These are phyloP conservation scores for Penicillium bialowiezense DNA, from an alignment of 495 filamentous ascomycete genomes.

Conservation along the genomic window DNA sequence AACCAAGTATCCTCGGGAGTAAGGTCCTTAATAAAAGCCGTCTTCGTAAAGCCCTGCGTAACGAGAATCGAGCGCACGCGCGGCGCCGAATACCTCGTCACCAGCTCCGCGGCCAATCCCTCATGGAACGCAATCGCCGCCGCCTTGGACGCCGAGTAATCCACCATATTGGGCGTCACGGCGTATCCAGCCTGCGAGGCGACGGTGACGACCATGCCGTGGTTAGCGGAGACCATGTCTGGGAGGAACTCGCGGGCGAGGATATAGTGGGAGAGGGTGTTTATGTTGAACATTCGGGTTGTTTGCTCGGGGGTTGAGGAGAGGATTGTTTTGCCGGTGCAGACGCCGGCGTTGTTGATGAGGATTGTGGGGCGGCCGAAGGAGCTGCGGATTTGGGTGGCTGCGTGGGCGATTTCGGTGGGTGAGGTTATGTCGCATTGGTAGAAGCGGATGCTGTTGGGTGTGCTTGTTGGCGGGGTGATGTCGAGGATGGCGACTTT, in stretches of 20 bases:
- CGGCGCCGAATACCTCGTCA: constrained; percentile 58
- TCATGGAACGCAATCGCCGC: constrained; percentile 68
- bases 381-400: constrained; percentile 46
- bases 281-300: constrained; percentile 68
- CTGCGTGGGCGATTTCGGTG: constrained; percentile 43
- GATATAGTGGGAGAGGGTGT: constrained; percentile 66
- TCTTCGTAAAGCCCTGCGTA: constrained; percentile 62
- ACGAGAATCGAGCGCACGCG: constrained; percentile 64
- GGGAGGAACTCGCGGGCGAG: constrained; percentile 66
- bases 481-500: constrained; percentile 72
- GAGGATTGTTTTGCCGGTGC: constrained; percentile 59
- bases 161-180: constrained; percentile 61
- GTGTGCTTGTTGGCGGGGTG: constrained; percentile 44
- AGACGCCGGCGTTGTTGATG: constrained; percentile 74
- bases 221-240: constrained; percentile 57
- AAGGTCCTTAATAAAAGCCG: constrained; percentile 56
- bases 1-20: constrained; percentile 55
- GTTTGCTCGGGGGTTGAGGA: constrained; percentile 53
- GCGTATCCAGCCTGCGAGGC: constrained; percentile 61
- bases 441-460: constrained; percentile 56
- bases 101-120: constrained; percentile 61
- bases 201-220: constrained; percentile 74
- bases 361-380: constrained; percentile 67
- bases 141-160: constrained; percentile 67
- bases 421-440: constrained; percentile 63